A percentile compares a stretch with the other conserved stretches of the same genome.
Conservation (phyloP, 2,329 filamentous ascomycete genomes). For the Xylaria sp. region DNA sequence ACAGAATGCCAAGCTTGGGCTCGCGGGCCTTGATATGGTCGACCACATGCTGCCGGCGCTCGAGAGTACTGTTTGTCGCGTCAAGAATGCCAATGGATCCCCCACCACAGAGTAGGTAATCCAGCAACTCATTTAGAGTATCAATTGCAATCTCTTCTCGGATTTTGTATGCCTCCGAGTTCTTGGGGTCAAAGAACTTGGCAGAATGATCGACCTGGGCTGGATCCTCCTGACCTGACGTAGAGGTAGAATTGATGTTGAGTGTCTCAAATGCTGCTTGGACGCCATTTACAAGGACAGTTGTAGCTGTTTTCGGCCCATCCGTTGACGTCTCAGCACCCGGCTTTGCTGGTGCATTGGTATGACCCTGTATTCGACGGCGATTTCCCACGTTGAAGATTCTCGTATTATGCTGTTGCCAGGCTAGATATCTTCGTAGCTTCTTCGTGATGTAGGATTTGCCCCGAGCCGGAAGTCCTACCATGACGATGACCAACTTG, state of each 20-base stretch:
- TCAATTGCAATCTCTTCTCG: slow-evolving; percentile 89
- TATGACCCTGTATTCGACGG: slow-evolving; percentile 70
- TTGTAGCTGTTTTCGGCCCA: slow-evolving; percentile 48
- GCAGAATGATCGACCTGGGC: slow-evolving; percentile 72
- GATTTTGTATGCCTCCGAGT: slow-evolving; percentile 72
- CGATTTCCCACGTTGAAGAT: slow-evolving; percentile 98
- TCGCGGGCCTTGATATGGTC: slow-evolving; percentile 76
- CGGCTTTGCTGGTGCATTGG: slow-evolving; percentile 35
- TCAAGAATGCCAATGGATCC: slow-evolving; percentile 94
- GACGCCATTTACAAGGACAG: slow-evolving; percentile 52
- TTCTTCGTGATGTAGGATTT: slow-evolving; percentile 99
- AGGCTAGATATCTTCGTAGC: slow-evolving; percentile 87
- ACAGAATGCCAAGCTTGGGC: slow-evolving; percentile 83
- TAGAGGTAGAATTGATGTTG: slow-evolving; percentile 36
- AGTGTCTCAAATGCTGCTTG: slow-evolving; percentile 30
- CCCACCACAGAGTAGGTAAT: slow-evolving; percentile 76
- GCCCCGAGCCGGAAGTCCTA: slow-evolving; percentile 86
- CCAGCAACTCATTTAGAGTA: slow-evolving; percentile 84
- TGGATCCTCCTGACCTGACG: slow-evolving; percentile 35
- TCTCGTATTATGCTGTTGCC: slow-evolving; percentile 90
- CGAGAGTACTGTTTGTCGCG: slow-evolving; percentile 92
- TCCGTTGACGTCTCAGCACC: slow-evolving; percentile 35
- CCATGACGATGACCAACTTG: slow-evolving; percentile 98
- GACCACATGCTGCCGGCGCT: slow-evolving; percentile 77
- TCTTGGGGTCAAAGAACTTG: slow-evolving; percentile 88